Conservation (phyloP, 2,329 filamentous ascomycete genomes). For the Knufia fluminis region DNA sequence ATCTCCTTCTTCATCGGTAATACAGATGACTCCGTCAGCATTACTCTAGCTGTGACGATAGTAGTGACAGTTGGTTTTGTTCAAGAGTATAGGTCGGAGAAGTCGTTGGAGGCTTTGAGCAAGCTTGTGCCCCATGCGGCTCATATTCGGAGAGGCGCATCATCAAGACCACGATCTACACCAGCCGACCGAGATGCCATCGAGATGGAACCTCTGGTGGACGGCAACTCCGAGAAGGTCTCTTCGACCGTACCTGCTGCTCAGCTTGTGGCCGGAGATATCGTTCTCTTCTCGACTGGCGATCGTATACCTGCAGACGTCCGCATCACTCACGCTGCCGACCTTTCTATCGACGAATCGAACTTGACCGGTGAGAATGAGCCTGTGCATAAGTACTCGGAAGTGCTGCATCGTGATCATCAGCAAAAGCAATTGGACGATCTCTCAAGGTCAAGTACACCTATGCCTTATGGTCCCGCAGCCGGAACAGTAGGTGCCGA, state of each 20-base stretch:
- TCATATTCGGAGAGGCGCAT: slow-evolving; percentile 63
- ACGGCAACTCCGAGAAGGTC: slow-evolving; percentile 47
- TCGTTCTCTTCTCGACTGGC: slow-evolving; percentile 89
- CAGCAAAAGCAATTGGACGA: slow-evolving; percentile 27
- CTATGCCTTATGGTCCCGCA: slow-evolving; percentile 50
- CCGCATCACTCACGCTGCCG: slow-evolving; percentile 79
- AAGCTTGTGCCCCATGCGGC: slow-evolving; percentile 92
- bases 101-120: slow-evolving; percentile 89
- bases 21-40: slow-evolving; percentile 88
- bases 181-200: slow-evolving; percentile 31
- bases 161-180: slow-evolving; percentile 10
- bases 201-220: slow-evolving; percentile 42
- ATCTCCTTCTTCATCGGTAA: slow-evolving; percentile 89
- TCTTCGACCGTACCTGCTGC: slow-evolving; percentile 79
- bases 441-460: slow-evolving; percentile 41
- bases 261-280: slow-evolving; percentile 81
- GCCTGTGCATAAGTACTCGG: slow-evolving; percentile 68
- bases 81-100: slow-evolving; percentile 94
- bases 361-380: slow-evolving; percentile 97
- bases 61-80: slow-evolving; percentile 94
- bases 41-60: slow-evolving; percentile 90
- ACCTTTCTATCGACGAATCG: slow-evolving; percentile 90
- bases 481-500: slow-evolving; percentile 54
- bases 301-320: slow-evolving; percentile 95
- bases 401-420: slow-evolving; percentile 42